Base-by-base conservation (phyloP, 2,329 filamentous ascomycete genomes). In the Botrytis deweyae region DNA sequence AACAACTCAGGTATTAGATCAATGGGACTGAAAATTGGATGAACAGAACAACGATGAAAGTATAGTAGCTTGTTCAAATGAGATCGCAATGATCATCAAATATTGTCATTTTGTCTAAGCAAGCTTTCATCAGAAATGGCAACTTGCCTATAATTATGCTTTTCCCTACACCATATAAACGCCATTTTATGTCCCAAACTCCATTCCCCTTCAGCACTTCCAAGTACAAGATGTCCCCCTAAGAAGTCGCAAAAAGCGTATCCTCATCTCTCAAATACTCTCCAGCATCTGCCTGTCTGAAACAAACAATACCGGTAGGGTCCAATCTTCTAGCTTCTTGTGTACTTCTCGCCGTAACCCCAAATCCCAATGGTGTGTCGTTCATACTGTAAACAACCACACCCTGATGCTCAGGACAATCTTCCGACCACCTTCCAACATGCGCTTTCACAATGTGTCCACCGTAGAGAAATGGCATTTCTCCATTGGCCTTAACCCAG, bases 401-500 rank as follows among this genome's bases (percentile, higher is more conserved):
- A 61, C 96, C 96, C 79, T 94, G 91, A 83, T 98, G 95, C 84
- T 97, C 94, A 0, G 95, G 95, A 79, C 92, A 95, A 85, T 98
- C 95, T 80, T 97, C 94, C 59, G 90, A 93, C 91, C 93, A 95
- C 75, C 94, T 86, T 33, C 93, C 93, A 8, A 85, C 83, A 82
- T 94, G 92, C 46, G 91, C 92, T 83, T 93, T 93, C 78, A 97
- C 89, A 70, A 97, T 87, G 83, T 98, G 95, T 73, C 93, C 93
- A 71, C 96, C 96, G 84, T 98, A 99, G 65, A 99, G 85, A 83
- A 97, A 98, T 1, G 96, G 95, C 94, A 98, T 97, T 81, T 97
- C 95, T 78, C 96, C 96, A 84, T 98, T 98, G 74, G 91, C 89
- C 84, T 97, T 97, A 78, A 99, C 91, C 94, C 95, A 98, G 79